Conservation (phyloP, 1,284 basidiomycete species). For the Trichosporon ovoides region DNA sequence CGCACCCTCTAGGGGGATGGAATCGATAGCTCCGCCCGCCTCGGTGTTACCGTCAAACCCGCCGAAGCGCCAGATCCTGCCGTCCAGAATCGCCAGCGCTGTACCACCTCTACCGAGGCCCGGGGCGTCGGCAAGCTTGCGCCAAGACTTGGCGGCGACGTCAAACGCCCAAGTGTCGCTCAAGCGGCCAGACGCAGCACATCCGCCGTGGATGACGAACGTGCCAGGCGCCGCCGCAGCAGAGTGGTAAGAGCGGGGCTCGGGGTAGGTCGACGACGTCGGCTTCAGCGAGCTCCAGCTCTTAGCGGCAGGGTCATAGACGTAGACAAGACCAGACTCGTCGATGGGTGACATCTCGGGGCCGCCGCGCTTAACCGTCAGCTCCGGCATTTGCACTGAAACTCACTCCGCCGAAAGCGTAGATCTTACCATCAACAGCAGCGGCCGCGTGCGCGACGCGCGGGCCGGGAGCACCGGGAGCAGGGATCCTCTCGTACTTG, state of each 20-base stretch:
- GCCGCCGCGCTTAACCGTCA: conserved; percentile 24
- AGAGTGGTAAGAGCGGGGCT: conserved; percentile 25
- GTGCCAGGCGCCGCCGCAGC: conserved; percentile 10
- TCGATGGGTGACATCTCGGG: conserved; percentile 27
- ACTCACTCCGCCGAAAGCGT: conserved; percentile 36
- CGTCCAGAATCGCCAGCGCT: conserved; percentile 17
- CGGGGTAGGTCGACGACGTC: conserved; percentile 9
- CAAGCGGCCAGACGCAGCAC: conserved; percentile 19
- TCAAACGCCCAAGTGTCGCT: conserved; percentile 31
- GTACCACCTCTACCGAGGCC: conserved; percentile 27
- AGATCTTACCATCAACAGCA: conserved; percentile 20
- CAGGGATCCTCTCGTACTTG: conserved; percentile 16
- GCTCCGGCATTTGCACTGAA: neutral
- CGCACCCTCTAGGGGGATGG: conserved; percentile 5
- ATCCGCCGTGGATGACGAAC: conserved; percentile 32
- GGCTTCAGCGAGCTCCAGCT: conserved; percentile 22
- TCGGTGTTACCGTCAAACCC: conserved; percentile 35
- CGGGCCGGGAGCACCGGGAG: conserved; percentile 20
- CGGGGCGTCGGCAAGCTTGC: conserved; percentile 23
- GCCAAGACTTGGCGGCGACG: conserved; percentile 16
- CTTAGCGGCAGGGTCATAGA: conserved; percentile 18
- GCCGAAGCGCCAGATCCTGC: conserved; percentile 27
- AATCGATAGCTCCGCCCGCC: conserved; percentile 29
- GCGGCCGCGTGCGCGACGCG: conserved; percentile 31
- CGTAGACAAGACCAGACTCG: conserved; percentile 25